Conservation (phyloP, 805 yeast species). For the Myxozyma vanderwaltii region DNA sequence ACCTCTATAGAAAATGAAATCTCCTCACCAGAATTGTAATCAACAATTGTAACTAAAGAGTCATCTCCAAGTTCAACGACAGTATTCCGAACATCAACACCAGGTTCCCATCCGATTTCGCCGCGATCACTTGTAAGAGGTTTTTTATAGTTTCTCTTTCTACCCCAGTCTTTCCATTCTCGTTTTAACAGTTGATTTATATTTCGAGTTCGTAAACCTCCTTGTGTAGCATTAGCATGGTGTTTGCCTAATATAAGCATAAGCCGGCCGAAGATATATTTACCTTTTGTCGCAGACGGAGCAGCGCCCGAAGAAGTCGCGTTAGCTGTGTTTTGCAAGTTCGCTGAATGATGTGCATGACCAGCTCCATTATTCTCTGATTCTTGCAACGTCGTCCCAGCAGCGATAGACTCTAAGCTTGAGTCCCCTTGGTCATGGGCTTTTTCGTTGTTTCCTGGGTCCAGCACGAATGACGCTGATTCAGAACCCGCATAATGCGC, state of each 20-base stretch:
- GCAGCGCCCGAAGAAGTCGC: background rate
- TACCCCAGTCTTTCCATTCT: conserved; percentile 31
- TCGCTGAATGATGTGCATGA: background rate
- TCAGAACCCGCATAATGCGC: background rate
- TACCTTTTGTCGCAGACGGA: background rate
- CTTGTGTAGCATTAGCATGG: background rate
- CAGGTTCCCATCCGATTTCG: conserved; percentile 57
- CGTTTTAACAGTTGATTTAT: conserved; percentile 26
- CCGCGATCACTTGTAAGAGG: conserved; percentile 22
- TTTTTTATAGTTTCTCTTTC: conserved; percentile 25
- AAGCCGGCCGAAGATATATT: background rate
- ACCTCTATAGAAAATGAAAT: background rate
- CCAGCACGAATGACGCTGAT: background rate
- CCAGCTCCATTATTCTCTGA: background rate
- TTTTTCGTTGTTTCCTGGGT: background rate
- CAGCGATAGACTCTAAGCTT: background rate
- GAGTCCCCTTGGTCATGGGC: background rate
- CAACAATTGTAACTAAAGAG: conserved; percentile 56
- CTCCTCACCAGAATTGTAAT: conserved; percentile 46
- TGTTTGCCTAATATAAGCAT: background rate
- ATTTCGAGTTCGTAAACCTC: conserved; percentile 15
- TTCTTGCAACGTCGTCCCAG: background rate
- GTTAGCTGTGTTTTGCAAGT: background rate
- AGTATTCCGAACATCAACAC: conserved; percentile 54
- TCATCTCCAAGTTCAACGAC: conserved; percentile 56